Conservation (phyloP, 306 rosid genomes). For the Inga oerstediana region DNA sequence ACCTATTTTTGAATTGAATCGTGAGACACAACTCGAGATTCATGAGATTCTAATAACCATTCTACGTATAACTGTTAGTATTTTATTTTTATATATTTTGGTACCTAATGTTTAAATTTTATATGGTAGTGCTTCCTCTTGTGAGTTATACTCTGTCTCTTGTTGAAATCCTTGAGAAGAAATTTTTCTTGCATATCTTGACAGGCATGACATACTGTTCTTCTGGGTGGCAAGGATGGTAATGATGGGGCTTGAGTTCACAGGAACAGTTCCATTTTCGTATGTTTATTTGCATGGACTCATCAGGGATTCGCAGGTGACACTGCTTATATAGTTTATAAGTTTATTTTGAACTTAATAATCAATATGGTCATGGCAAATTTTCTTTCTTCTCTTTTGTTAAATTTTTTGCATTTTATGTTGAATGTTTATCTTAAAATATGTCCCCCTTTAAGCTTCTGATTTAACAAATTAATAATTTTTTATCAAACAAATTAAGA, state of each 20-base stretch:
- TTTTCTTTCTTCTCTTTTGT: conserved; percentile 8
- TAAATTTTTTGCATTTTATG: neutral
- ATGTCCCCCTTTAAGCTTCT: neutral
- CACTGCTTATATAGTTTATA: conserved; percentile 16
- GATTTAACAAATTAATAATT: neutral
- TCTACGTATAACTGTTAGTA: too few relatives aligned
- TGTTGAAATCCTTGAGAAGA: neutral
- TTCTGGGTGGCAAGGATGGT: conserved; percentile 99
- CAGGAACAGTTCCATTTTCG: conserved; percentile 84
- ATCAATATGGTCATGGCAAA: conserved; percentile 18
- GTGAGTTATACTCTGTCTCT: neutral
- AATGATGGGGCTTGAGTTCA: conserved; percentile 98
- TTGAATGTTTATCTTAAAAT: neutral
- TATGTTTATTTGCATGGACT: conserved; percentile 94
- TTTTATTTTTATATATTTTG: neutral
- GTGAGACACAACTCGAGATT: too few relatives aligned
- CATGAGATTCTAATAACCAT: too few relatives aligned
- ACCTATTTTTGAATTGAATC: too few relatives aligned
- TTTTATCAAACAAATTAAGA: too few relatives aligned
- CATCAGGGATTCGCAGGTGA: conserved; percentile 91
- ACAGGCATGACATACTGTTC: conserved; percentile 96
- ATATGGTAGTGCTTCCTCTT: conserved; percentile 11
- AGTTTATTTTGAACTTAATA: neutral
- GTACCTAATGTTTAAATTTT: neutral
- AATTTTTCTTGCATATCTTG: conserved; percentile 37